Conservation (phyloP, 768 basidiomycete genomes). For the Auricularia cornea region DNA sequence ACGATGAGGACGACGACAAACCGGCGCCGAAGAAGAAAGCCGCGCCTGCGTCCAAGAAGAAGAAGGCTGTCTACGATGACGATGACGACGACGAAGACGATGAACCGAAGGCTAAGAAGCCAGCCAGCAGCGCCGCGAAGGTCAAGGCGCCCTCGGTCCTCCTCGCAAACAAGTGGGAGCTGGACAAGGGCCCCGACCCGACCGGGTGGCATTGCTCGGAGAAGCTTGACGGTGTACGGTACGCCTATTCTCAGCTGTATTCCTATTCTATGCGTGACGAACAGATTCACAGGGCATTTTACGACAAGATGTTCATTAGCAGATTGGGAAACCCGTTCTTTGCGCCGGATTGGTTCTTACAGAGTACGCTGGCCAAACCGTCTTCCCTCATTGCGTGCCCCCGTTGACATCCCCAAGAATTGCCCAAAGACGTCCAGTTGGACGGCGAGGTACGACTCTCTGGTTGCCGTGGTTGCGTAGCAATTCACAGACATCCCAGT, state of each 20-base stretch:
- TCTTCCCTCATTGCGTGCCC: neutral
- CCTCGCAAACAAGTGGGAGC: conserved; percentile 50
- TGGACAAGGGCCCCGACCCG: conserved; percentile 45
- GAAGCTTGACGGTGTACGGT: conserved; percentile 56
- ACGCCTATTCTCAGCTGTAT: conserved; percentile 7
- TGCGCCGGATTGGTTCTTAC: conserved; percentile 49
- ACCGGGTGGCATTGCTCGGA: conserved; percentile 56
- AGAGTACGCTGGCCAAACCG: conserved; percentile 31
- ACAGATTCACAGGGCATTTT: conserved; percentile 32
- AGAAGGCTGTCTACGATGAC: neutral
- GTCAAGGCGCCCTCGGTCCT: conserved; percentile 34
- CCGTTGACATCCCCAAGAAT: conserved; percentile 26
- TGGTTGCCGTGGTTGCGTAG: neutral
- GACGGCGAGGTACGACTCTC: conserved; percentile 36
- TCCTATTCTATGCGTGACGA: neutral
- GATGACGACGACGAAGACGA: conserved; percentile 7
- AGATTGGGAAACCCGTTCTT: conserved; percentile 53
- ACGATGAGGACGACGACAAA: conserved; percentile 5
- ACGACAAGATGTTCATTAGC: conserved; percentile 43
- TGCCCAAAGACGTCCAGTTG: conserved; percentile 47
- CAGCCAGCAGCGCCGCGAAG: conserved; percentile 16
- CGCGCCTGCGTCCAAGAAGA: neutral
- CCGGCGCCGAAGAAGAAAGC: conserved; percentile 3
- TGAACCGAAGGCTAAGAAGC: neutral
- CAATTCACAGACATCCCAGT: conserved; percentile 9